These are phyloP conservation scores for Phytopythium helicoides DNA, from an alignment of 352 stramenopile genomes.

Conservation along the genomic window DNA sequence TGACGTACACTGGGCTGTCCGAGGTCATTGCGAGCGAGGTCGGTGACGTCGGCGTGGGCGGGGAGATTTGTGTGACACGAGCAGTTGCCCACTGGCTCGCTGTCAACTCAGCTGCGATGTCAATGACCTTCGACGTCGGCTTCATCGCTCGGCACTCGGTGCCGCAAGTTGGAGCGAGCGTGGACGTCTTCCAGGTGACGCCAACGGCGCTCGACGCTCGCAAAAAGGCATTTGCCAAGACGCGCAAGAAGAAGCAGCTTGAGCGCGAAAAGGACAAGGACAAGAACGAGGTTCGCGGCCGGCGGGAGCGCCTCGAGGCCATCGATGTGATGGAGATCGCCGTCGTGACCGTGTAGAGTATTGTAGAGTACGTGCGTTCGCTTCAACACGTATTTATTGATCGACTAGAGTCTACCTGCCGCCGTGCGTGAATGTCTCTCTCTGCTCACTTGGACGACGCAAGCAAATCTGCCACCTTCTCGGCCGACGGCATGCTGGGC, in stretches of 20 bases:
- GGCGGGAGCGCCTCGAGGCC: conserved; percentile 9
- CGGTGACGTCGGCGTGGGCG: conserved; percentile 38
- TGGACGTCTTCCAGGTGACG: conserved; percentile 40
- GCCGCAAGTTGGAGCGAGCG: conserved; percentile 29
- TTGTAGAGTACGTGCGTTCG: not conserved
- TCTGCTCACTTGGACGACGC: conserved; percentile 3
- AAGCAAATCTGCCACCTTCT: conserved; percentile 32
- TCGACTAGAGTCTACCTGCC: too few relatives aligned
- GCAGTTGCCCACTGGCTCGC: conserved; percentile 40
- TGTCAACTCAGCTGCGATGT: conserved; percentile 20
- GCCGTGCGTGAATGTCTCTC: not conserved
- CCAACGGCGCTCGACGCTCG: conserved; percentile 32
- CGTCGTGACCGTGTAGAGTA: conserved; percentile 4
- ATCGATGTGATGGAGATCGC: conserved; percentile 15
- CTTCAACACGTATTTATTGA: conserved; percentile 1
- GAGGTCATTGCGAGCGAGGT: conserved; percentile 60
- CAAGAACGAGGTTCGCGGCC: not conserved
- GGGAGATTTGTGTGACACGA: conserved; percentile 48
- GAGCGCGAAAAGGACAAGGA: conserved; percentile 1
- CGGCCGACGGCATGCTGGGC: conserved; percentile 57
- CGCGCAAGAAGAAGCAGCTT: conserved; percentile 6
- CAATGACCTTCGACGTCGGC: conserved; percentile 22
- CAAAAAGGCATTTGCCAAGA: conserved; percentile 29
- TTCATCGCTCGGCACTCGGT: conserved; percentile 24
- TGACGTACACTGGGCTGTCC: conserved; percentile 53